A percentile compares a stretch with the other conserved stretches of the same genome.
These are phyloP conservation scores for Verticillium albo-atrum DNA, from an alignment of 2,329 filamentous ascomycete genomes.

Conservation along the genomic window DNA sequence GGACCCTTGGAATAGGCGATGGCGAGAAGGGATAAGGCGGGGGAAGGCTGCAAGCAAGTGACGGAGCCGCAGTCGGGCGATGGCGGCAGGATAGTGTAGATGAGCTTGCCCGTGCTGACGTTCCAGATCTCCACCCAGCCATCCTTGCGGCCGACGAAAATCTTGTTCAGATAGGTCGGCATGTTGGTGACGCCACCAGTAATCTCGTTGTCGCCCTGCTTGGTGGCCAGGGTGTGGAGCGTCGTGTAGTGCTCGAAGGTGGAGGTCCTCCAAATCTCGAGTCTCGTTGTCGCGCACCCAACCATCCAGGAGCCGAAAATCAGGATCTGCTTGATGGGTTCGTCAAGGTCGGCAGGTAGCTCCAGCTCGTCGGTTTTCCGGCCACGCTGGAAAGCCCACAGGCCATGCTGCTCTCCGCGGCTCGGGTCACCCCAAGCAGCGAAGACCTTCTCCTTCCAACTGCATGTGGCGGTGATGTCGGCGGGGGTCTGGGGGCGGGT, in stretches of 20 bases:
- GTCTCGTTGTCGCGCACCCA: conserved; percentile 66
- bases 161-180: conserved; percentile 94
- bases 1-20: conserved; percentile 81
- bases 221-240: conserved; percentile 55
- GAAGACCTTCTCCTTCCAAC: conserved; percentile 83
- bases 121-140: conserved; percentile 98
- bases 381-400: conserved; percentile 92
- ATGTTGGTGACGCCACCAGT: conserved; percentile 79
- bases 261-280: conserved; percentile 85
- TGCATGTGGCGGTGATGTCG: conserved; percentile 77
- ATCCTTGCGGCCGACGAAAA: conserved; percentile 83
- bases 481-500: conserved; percentile 85
- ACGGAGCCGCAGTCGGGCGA: conserved; percentile 70
- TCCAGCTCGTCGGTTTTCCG: conserved; percentile 76
- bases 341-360: conserved; percentile 57
- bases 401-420: conserved; percentile 52
- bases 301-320: conserved; percentile 91
- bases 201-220: conserved; percentile 60
- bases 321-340: conserved; percentile 72
- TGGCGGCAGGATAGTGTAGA: conserved; percentile 84
- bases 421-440: conserved; percentile 77
- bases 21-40: conserved; percentile 79
- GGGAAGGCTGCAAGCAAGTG: conserved; percentile 80
- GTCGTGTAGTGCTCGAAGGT: conserved; percentile 90
- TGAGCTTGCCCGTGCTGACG: conserved; percentile 81